Percentiles rank a stretch among this genome's conserved stretches.
These are phyloP conservation scores for Magnusiomyces magnusii DNA, from an alignment of 1,139 yeast species.

Conservation along the genomic window DNA sequence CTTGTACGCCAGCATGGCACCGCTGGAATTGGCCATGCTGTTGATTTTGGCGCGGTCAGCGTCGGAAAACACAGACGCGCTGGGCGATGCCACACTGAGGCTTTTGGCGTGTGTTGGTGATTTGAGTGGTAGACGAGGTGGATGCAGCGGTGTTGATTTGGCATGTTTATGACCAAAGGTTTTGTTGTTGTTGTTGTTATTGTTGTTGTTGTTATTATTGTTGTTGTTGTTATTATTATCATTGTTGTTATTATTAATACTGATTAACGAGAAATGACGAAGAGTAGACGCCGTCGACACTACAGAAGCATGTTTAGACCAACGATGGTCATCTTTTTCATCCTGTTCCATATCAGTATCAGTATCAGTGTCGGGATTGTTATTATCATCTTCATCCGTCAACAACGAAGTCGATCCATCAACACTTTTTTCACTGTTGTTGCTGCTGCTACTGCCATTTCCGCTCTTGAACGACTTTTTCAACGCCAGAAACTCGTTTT, in stretches of 20 bases:
- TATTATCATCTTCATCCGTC: neutral
- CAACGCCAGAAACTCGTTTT: neutral
- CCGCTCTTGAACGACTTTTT: neutral
- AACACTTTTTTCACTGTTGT: neutral
- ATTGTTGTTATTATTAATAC: slow-evolving; percentile 2
- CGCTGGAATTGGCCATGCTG: neutral
- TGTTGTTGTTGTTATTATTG: neutral
- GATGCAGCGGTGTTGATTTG: neutral
- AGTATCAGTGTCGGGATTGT: neutral
- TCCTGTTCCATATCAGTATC: neutral
- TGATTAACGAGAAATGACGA: slow-evolving; percentile 20
- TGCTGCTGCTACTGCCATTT: too few species aligned
- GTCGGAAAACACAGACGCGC: neutral
- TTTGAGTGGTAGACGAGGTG: neutral
- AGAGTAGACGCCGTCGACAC: slow-evolving; percentile 24
- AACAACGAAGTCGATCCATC: neutral
- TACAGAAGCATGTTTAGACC: slow-evolving; percentile 22
- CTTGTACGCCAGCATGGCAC: slow-evolving; percentile 22
- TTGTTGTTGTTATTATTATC: neutral
- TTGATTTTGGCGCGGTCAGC: neutral
- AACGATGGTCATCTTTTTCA: neutral
- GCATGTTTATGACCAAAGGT: neutral
- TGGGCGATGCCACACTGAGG: neutral
- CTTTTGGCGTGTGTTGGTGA: neutral
- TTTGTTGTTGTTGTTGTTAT: neutral